Evolutionary conservation across 225 moss, liverwort and hornwort genomes (phyloP), one percentile per base, ranked within the genome.

Genomic region (Asterella californica): DNA sequence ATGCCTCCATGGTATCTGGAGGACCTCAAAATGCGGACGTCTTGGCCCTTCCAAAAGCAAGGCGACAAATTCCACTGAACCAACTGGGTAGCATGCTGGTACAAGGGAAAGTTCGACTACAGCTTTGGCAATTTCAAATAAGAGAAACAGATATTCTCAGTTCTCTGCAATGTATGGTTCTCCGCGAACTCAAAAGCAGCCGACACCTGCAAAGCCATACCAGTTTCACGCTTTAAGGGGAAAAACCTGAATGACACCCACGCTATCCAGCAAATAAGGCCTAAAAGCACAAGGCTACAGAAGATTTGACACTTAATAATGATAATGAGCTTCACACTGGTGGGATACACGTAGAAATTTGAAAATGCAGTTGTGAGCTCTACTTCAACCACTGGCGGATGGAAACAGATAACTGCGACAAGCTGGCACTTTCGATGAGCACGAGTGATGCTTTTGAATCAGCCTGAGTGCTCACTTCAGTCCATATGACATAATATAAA

Each of bases 1-100:
- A 48, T 59, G 60, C 76, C 59, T 82, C 49, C 53, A 67, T 24
- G 48, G 48, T 78, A 48, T 65, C 49, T 46, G 24, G 11, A 59
- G 76, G 67, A 54, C 67, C 48, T 54, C 76, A 79, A 79, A 81
- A 46, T 46, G 75, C 75, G 27, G 45, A 82, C 50, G 60, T 62
- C 80, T 48, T 48, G 11, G 38, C 50, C 54, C 50, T 70, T 50
- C 45, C 42, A 78, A 27, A 60, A 27, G 42, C 52, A 57, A 22
- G 50, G 55, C 60, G 33, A 24, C 30, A 45, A 24, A 30, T 15
- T 37, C 65, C 63, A 64, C 70, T 55, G 24, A 2, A 34, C 24
- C 52, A n/a, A 53, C 69, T 70, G 33, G 29, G 46, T 25, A 46
- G 37, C 61, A 46, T 10, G 45, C 50, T 15, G 32, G n/a, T 57